Base-by-base conservation (phyloP, 2,329 filamentous ascomycete species). In the Trichophyton simii region DNA sequence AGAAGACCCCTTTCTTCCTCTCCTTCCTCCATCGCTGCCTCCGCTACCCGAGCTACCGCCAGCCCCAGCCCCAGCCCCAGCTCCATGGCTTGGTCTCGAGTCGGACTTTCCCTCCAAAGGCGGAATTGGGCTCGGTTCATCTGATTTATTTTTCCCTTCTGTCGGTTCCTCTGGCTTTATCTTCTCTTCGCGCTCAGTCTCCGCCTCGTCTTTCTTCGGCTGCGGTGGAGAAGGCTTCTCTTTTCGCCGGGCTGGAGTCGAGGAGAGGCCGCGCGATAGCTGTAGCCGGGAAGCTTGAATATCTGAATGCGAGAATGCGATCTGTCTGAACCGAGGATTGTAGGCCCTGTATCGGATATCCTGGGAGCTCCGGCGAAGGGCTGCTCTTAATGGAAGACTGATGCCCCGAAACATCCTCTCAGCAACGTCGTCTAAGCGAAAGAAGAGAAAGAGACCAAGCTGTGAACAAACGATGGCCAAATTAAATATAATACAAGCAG, bases 321-420 rank as follows among this genome's bases (percentile, higher is more conserved):
- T 70, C 60, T 70, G 71, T 66, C 72, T 71, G 41, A 68, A 66
- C 36, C 68, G 63, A 41, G 70, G 64, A 52, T 72, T 64, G 57
- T 71, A 67, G 59, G 72, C 69, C 57, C 72, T 68, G 58, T 70
- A 71, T 58, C 70, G 63, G 60, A 74, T 64, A 63, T 73, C 72
- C 60, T 75, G 76, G 68, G 76, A 75, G 63, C 78, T 76, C 67
- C 77, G 76, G 66, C 78, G 79, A 69, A 83, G 77, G 68, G 82
- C 83, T 73, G 78, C 76, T 77, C 84, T 82, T 84, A 84, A 87
- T 75, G 83, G 82, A 70, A 86, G 74, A 67, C 80, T 82, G 74
- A 83, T 82, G 69, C 82, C 80, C 77, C 83, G 83, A 72, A 84
- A 78, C 84, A 87, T 87, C 73, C 57, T 34, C 60, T 20, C n/a